phyloP scores from a whole-genome alignment of 345 rosid species.

The Boechera stricta region DNA sequence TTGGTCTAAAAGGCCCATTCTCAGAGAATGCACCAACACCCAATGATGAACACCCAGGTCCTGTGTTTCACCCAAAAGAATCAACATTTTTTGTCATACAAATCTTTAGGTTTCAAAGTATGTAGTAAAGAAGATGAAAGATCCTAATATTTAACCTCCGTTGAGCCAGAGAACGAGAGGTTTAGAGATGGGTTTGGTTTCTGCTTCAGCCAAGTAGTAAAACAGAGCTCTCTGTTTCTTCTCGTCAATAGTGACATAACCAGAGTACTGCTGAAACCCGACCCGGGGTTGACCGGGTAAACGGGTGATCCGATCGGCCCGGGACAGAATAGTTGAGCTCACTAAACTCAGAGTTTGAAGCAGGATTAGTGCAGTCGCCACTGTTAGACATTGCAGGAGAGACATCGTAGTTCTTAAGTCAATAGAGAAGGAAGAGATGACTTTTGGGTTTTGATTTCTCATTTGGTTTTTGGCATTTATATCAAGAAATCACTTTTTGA shows the following conservation, averaged over 20 bases:
- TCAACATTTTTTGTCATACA: not conserved
- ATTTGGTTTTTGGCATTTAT: slow-evolving; percentile 26
- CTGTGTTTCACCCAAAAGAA: slow-evolving; percentile 16
- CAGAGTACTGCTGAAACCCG: slow-evolving; percentile 77
- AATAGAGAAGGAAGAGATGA: slow-evolving; percentile 3
- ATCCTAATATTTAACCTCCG: slow-evolving; percentile 62
- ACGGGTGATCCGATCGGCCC: slow-evolving; percentile 54
- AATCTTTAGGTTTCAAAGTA: not conserved
- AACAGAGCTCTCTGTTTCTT: slow-evolving; percentile 80
- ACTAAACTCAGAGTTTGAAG: slow-evolving; percentile 26
- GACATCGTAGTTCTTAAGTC: slow-evolving; percentile 8
- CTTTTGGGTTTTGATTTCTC: slow-evolving; percentile 1
- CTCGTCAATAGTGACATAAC: slow-evolving; percentile 82
- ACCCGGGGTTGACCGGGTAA: slow-evolving; percentile 92
- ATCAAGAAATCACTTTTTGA: slow-evolving; percentile 3
- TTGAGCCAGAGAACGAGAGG: slow-evolving; percentile 98
- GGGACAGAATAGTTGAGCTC: not conserved
- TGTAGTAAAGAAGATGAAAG: slow-evolving; percentile 8
- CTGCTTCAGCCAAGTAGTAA: slow-evolving; percentile 96
- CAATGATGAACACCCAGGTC: slow-evolving; percentile 93
- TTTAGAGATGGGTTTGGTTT: slow-evolving; percentile 70
- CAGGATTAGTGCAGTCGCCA: slow-evolving; percentile 19
- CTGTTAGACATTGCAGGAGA: not conserved
- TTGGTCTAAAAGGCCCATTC: slow-evolving; percentile 96
- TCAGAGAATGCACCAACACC: slow-evolving; percentile 99